These are phyloP conservation scores for Pterocarpus santalinus DNA, from an alignment of 306 rosid genomes.

Conservation along the genomic window DNA sequence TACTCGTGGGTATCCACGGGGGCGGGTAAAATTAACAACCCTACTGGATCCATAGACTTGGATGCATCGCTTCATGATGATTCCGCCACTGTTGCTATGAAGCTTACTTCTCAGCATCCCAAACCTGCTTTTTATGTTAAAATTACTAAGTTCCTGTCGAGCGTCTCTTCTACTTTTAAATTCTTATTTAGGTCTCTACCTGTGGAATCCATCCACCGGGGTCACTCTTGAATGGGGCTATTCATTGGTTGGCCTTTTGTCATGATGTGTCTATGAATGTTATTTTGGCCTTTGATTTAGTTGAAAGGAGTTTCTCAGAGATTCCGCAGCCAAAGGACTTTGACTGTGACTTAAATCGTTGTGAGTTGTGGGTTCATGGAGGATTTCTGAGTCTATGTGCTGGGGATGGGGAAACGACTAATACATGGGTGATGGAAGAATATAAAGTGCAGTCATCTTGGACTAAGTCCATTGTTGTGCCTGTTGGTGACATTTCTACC, in stretches of 20 bases:
- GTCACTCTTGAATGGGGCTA: not conserved
- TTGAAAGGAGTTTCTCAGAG: slow-evolving; percentile 1
- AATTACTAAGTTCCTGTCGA: slow-evolving; percentile 26
- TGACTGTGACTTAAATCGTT: too few relatives aligned
- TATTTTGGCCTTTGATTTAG: slow-evolving; percentile 41
- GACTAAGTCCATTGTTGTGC: too few relatives aligned
- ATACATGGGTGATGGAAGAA: too few relatives aligned
- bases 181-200: not conserved
- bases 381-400: not conserved
- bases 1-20: too few relatives aligned
- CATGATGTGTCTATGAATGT: not conserved
- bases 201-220: slow-evolving; percentile 41
- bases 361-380: slow-evolving; percentile 13
- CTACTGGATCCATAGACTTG: not conserved
- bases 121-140: accelerated
- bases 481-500: too few relatives aligned
- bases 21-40: too few relatives aligned
- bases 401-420: too few relatives aligned
- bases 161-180: slow-evolving; percentile 13
- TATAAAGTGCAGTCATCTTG: too few relatives aligned
- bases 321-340: not conserved
- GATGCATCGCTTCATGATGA: not conserved
- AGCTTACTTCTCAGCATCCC: not conserved
- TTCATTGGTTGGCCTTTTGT: slow-evolving; percentile 19
- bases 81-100: not conserved